Base-by-base conservation (phyloP, 768 basidiomycete genomes). In the Mycena epipterygia region DNA sequence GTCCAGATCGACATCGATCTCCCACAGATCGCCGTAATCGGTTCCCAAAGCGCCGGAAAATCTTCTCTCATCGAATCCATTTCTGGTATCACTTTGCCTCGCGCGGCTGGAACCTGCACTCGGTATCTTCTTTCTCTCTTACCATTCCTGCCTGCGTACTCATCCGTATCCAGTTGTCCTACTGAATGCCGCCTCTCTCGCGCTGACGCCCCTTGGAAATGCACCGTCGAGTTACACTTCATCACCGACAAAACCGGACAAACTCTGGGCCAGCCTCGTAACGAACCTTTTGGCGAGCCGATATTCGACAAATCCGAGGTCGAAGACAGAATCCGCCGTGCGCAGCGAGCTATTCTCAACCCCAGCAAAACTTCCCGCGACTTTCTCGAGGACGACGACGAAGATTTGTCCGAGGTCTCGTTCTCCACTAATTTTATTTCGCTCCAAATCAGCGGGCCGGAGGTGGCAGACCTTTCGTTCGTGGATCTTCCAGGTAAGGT, bases 1-100 rank as follows among this genome's bases (percentile, higher is more conserved):
- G 90, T 91, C 0, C 88, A 93, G 69, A 82, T 86, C 17, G 91
- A 94, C 60, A 88, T 95, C 13, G 91, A 93, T 73, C 80, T 94
- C 0, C 93, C 93, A 0, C 88, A 89, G 70, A 93, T 94, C 37
- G 90, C 89, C 0, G 93, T 93, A 48, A 87, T 93, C 21, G 93
- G 93, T 0, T 86, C 84, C 2, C 93, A 94, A 71, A 91, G 89
- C 49, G 91, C 91, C 0, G 93, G 93, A 0, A 94, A 94, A 74
- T 93, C 91, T 0, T 94, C 93, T 0, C 83, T 94, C 5, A 93
- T 94, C 16, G 93, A 94, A 73, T 87, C 91, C 0, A 93, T 94
- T 51, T 92, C 91, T 0, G 91, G 92, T 0, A 88, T 94, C 21
- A 91, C 87, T 0, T 81, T 94, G 0, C 92, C 92, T 27, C 86